Base-by-base conservation (phyloP, 2,329 filamentous ascomycete genomes). In the Aspergillus hortae region DNA sequence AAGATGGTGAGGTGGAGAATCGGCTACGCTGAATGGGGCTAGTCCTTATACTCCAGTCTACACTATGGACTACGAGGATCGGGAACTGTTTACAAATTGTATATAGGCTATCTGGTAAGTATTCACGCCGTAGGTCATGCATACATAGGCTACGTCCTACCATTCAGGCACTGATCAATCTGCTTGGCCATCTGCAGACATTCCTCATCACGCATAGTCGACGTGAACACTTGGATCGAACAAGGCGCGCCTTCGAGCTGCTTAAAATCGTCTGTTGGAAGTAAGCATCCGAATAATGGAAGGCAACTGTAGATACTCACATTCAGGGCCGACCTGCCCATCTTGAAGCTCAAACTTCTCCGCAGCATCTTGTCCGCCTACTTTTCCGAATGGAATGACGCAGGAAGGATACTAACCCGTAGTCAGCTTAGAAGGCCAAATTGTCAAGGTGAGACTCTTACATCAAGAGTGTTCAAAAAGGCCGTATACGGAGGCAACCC, bases 401-500 rank as follows among this genome's bases (percentile, higher is more conserved):
- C 73, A 77, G 1, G 77, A 70, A 4, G 79, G 79, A 59, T 77
- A 80, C 74, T 78, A 48, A 4, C 2, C 15, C 5, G 19, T 9
- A 19, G n/a, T 35, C 40, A 48, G 36, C 19, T 11, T 21, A 44
- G 10, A 9, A 10, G 15, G 10, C 9, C 3, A 9, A 7, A n/a
- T 23, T 7, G 6, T 4, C n/a, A 25, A n/a, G n/a, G 14, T 19
- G 14, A 19, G 7, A 3, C 46, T 68, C 74, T 63, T 62, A 76
- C 77, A 61, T 82, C 77, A 4, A 82, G 56, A 14, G 77, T 43
- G 53, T 82, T 84, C 55, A 73, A 69, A 33, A 82, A 57, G 14
- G 72, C 64, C 0, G 42, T 53, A 7, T 54, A 56, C 3, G 49
- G 32, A 1, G 59, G 47, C 14, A 60, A 14, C 9, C 61, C 61